A percentile compares a stretch with the other conserved stretches of the same genome.
Evolutionary conservation across 805 yeast genomes (phyloP).

Genomic region (Wickerhamomyces strasburgensis): DNA sequence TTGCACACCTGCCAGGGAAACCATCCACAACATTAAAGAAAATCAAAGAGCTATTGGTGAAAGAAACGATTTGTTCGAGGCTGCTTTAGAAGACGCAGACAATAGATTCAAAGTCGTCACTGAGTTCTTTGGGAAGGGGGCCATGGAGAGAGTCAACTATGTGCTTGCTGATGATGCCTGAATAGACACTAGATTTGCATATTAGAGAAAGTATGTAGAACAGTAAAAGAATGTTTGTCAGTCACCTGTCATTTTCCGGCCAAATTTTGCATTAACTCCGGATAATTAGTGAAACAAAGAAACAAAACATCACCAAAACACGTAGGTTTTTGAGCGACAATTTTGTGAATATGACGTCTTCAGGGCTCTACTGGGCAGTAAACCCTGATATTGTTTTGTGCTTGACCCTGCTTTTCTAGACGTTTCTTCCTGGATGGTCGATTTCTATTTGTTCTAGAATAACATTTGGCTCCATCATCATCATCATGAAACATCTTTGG

Average conservation of each 20-base stretch:
- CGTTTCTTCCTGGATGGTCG: conserved; percentile 21
- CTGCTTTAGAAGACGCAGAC: conserved; percentile 43
- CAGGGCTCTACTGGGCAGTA: too few species aligned
- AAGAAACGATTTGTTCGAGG: conserved; percentile 57
- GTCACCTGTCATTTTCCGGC: too few species aligned
- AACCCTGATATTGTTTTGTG: conserved; percentile 1
- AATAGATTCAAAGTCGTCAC: conserved; percentile 72
- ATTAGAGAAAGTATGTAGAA: too few species aligned
- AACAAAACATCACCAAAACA: too few species aligned
- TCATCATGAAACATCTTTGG: conserved; percentile 7
- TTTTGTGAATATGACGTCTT: too few species aligned
- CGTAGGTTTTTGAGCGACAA: too few species aligned
- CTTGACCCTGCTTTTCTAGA: conserved; percentile 21
- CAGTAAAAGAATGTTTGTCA: too few species aligned
- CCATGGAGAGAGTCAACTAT: conserved; percentile 45
- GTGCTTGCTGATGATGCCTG: background rate
- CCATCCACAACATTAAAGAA: conserved; percentile 50
- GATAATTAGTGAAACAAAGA: too few species aligned
- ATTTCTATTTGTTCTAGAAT: conserved; percentile 7
- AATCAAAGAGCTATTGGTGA: conserved; percentile 60
- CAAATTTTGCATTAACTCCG: too few species aligned
- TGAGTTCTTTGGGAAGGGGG: conserved; percentile 87
- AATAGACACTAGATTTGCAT: background rate
- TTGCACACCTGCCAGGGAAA: conserved; percentile 69
- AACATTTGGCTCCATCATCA: background rate